Evolutionary conservation across 2,329 filamentous ascomycete species (phyloP).

Genomic region (Xylaria arbuscula): DNA sequence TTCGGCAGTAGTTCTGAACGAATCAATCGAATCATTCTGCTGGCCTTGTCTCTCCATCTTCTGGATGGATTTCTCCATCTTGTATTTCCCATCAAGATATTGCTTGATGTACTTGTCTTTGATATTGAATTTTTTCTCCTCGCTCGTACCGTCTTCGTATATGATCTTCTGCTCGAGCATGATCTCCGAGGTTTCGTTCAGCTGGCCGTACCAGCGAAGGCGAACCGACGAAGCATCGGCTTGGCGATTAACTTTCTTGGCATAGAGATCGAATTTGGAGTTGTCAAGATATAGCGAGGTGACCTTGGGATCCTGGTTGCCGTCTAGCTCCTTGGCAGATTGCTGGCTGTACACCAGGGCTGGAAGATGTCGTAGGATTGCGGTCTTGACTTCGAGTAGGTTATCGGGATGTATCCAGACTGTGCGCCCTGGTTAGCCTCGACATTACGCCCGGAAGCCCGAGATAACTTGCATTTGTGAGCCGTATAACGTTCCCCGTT

Average conservation of each 20-base stretch:
- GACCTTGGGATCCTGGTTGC: slow-evolving; percentile 85
- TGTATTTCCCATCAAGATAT: slow-evolving; percentile 88
- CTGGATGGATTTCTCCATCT: slow-evolving; percentile 88
- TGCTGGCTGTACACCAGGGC: slow-evolving; percentile 94
- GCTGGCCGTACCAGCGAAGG: slow-evolving; percentile 89
- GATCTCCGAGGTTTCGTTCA: slow-evolving; percentile 82
- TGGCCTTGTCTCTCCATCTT: slow-evolving; percentile 86
- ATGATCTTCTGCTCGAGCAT: slow-evolving; percentile 90
- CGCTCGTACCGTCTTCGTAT: slow-evolving; percentile 78
- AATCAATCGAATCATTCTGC: slow-evolving; percentile 72
- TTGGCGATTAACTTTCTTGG: slow-evolving; percentile 81
- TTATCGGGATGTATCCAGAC: slow-evolving; percentile 98
- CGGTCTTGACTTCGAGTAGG: slow-evolving; percentile 94
- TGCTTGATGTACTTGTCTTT: slow-evolving; percentile 94
- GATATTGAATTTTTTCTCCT: slow-evolving; percentile 83
- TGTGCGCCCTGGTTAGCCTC: slow-evolving; percentile 53
- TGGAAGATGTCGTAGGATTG: slow-evolving; percentile 89
- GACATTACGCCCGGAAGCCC: slow-evolving; percentile 14
- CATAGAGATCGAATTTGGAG: slow-evolving; percentile 85
- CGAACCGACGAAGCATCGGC: slow-evolving; percentile 84
- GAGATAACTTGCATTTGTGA: slow-evolving; percentile 77
- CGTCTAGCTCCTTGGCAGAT: slow-evolving; percentile 82
- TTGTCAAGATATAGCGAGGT: slow-evolving; percentile 98
- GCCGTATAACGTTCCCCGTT: slow-evolving; percentile 82
- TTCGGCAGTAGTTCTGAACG: slow-evolving; percentile 76